A percentile compares a stretch with the other conserved stretches of the same genome.
Conservation (phyloP, 148 eudicot species). For the Spergularia marina region DNA sequence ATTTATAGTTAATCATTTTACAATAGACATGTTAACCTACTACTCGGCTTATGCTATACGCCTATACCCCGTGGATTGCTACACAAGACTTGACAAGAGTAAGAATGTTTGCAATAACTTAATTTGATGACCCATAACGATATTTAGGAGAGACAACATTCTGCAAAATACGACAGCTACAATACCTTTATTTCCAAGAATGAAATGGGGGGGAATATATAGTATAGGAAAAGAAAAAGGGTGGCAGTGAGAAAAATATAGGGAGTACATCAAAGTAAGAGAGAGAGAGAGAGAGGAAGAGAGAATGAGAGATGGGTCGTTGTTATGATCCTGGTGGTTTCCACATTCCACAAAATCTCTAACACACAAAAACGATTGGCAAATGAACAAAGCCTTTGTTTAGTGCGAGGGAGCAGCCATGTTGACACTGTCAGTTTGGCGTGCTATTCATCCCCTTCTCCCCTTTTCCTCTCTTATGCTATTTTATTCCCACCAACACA, state of each 20-base stretch:
- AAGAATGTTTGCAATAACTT: conserved; percentile 24
- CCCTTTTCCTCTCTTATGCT: neutral
- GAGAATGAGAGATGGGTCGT: neutral
- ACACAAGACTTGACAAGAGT: too few species aligned
- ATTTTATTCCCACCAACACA: neutral
- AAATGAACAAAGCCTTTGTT: conserved; percentile 25
- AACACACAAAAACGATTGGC: conserved; percentile 2
- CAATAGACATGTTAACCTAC: too few species aligned
- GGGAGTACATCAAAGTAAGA: neutral
- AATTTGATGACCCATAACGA: too few species aligned
- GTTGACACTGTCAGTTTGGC: conserved; percentile 65
- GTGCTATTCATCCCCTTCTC: conserved; percentile 37
- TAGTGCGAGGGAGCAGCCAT: conserved; percentile 45
- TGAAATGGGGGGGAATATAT: neutral
- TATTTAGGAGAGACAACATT: conserved; percentile 28
- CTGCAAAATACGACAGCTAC: neutral
- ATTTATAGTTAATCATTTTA: too few species aligned
- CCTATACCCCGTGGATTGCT: too few species aligned
- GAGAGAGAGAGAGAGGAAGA: neutral
- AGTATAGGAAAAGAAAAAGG: conserved; percentile 9
- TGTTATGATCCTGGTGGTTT: conserved; percentile 36
- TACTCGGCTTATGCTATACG: too few species aligned
- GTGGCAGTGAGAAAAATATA: neutral
- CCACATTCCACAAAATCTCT: conserved; percentile 17
- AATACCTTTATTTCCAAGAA: neutral